Percentiles rank a stretch among this genome's conserved stretches.
phyloP scores from a whole-genome alignment of 306 rosid species.

The Cicer bijugum region DNA sequence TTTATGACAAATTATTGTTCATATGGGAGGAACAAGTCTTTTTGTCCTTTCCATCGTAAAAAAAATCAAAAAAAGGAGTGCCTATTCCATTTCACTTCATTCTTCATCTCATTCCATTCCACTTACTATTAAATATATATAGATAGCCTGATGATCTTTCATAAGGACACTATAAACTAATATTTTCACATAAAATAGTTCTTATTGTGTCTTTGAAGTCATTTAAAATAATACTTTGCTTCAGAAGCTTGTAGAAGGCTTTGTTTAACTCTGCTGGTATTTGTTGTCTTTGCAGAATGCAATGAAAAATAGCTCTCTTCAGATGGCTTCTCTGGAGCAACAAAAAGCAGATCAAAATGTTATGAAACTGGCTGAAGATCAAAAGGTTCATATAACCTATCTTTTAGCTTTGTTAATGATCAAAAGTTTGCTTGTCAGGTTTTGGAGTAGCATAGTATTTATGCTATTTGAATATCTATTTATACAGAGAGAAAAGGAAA shows the following conservation, averaged over 20 bases:
- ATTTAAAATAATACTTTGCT: constrained; percentile 1
- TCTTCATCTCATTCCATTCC: constrained; percentile 2
- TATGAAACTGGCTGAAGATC: constrained; percentile 90
- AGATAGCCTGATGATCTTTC: constrained; percentile 20
- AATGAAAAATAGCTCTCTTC: constrained; percentile 76
- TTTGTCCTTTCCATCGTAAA: neutral
- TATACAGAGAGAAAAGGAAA: constrained; percentile 81
- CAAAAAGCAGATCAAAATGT: constrained; percentile 78
- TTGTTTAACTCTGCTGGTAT: constrained; percentile 41
- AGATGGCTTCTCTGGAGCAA: constrained; percentile 91
- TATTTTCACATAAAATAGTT: constrained; percentile 21
- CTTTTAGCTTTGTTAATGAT: constrained; percentile 39
- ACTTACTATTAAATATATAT: neutral
- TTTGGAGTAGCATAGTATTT: constrained; percentile 38
- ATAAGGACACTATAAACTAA: constrained; percentile 6
- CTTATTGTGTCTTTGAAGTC: constrained; percentile 26
- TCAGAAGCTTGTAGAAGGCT: constrained; percentile 44
- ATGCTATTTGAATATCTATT: constrained; percentile 48
- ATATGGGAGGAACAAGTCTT: constrained; percentile 2
- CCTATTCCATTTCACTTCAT: neutral
- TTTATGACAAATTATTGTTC: constrained; percentile 8
- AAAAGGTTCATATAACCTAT: constrained; percentile 64
- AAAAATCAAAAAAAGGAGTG: neutral
- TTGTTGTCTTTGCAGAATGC: constrained; percentile 66
- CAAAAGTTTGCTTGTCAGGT: constrained; percentile 37